phyloP scores from a whole-genome alignment of 2,329 filamentous ascomycete species.

The Fusarium secorum region DNA sequence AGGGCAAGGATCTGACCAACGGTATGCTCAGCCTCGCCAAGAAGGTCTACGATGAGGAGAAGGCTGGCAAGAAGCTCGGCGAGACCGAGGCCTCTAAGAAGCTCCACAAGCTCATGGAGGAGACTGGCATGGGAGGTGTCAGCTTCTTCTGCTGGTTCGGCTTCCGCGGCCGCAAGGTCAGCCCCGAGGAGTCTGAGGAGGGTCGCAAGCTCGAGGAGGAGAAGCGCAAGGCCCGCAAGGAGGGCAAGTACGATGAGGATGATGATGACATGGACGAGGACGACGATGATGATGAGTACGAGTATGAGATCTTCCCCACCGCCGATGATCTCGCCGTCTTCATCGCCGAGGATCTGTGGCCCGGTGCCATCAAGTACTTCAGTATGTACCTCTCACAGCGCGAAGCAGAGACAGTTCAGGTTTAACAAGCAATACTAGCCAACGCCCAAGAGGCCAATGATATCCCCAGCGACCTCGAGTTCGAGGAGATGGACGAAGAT shows the following conservation, averaged over 20 bases:
- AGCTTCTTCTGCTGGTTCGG: conserved; percentile 94
- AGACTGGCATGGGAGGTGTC: conserved; percentile 68
- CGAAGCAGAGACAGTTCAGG: neutral
- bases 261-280: conserved; percentile 60
- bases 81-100: conserved; percentile 59
- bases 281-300: conserved; percentile 69
- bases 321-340: conserved; percentile 83
- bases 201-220: conserved; percentile 68
- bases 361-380: conserved; percentile 88
- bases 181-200: conserved; percentile 73
- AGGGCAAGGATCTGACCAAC: conserved; percentile 79
- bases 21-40: conserved; percentile 79
- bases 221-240: conserved; percentile 58
- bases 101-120: conserved; percentile 64
- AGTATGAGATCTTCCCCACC: conserved; percentile 85
- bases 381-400: conserved; percentile 64
- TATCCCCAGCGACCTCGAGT: conserved; percentile 70
- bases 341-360: conserved; percentile 88
- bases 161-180: conserved; percentile 74
- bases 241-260: conserved; percentile 56
- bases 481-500: conserved; percentile 64
- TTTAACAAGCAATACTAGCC: conserved; percentile 47
- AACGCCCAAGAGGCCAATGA: conserved; percentile 72
- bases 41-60: conserved; percentile 70
- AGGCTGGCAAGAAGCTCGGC: conserved; percentile 52